phyloP scores from a whole-genome alignment of 257 asterid genomes.

The Rubia yunnanensis region DNA sequence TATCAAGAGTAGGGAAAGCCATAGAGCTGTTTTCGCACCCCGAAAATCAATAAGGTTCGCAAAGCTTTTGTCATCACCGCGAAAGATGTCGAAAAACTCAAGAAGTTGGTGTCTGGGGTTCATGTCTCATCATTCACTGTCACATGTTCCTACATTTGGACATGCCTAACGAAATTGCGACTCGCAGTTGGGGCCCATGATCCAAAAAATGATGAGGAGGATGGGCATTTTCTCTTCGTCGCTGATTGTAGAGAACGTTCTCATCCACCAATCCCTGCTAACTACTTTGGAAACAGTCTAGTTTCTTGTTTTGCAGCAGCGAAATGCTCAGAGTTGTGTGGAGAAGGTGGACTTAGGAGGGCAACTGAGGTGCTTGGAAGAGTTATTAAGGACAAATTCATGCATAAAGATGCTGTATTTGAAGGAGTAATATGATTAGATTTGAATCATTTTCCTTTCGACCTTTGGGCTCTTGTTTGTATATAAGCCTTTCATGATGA shows the following conservation, averaged over 20 bases:
- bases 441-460: too few relatives aligned
- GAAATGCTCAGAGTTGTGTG: slow-evolving; percentile 8
- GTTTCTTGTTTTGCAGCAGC: background rate
- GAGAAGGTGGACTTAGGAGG: slow-evolving; percentile 16
- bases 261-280: slow-evolving; percentile 24
- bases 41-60: slow-evolving; percentile 21
- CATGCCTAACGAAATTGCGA: slow-evolving; percentile 19
- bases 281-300: slow-evolving; percentile 36
- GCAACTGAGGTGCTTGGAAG: slow-evolving; percentile 23
- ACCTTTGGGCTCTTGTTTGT: too few relatives aligned
- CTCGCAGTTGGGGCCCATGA: background rate
- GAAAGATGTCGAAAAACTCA: slow-evolving; percentile 17
- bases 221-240: background rate
- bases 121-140: slow-evolving; percentile 29
- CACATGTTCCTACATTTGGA: slow-evolving; percentile 29
- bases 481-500: too few relatives aligned
- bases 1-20: background rate
- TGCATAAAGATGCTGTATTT: slow-evolving; percentile 13
- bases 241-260: slow-evolving; percentile 24
- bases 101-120: slow-evolving; percentile 7
- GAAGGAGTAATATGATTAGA: too few relatives aligned
- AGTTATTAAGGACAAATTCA: slow-evolving; percentile 12
- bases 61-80: slow-evolving; percentile 20
- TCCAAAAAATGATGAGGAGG: background rate
- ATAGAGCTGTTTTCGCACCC: background rate